phyloP scores from a whole-genome alignment of 306 rosid species.

The barrel medic (Medicago truncatula) region MtrunA17r5.0-ANR NC_053049.1:23922501-23923000 shows the following conservation, averaged over 20 bases:
- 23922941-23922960: neutral
- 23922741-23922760: neutral
- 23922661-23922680: neutral
- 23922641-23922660: neutral
- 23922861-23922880: neutral
- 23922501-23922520: too few relatives aligned
- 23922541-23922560: too few relatives aligned
- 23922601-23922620: neutral
- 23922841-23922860: slow-evolving; percentile 13
- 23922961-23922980: neutral
- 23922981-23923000: neutral
- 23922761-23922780: neutral
- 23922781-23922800: neutral
- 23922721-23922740: slow-evolving; percentile 18
- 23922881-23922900: neutral
- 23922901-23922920: slow-evolving; percentile 34
- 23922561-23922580: too few relatives aligned
- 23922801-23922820: neutral
- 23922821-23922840: neutral
- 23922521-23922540: too few relatives aligned
- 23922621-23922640: neutral
- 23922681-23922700: neutral
- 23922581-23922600: too few relatives aligned
- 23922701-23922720: slow-evolving; percentile 12
- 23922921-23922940: neutral